Evolutionary conservation across 1,284 basidiomycete species (phyloP).

Genomic region (Phellinidium pouzarii): DNA sequence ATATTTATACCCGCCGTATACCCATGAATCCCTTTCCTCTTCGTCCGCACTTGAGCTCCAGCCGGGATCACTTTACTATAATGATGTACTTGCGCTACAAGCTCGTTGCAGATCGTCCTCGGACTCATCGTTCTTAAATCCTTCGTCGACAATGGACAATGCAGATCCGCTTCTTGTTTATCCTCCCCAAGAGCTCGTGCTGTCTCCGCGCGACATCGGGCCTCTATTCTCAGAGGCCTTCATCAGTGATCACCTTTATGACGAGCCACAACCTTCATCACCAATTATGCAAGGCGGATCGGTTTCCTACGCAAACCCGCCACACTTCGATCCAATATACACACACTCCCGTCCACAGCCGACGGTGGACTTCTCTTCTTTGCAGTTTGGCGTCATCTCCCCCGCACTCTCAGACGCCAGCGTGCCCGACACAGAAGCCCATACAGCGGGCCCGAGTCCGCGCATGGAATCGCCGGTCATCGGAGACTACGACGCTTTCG

Average conservation of each 20-base stretch:
- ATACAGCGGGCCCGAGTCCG: not conserved
- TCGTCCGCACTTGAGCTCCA: not conserved
- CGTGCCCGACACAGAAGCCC: not conserved
- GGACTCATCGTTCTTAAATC: not conserved
- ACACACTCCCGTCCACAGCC: not conserved
- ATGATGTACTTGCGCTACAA: not conserved
- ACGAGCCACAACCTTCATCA: not conserved
- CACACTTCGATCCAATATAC: not conserved
- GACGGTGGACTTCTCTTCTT: conserved; percentile 12
- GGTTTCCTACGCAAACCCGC: not conserved
- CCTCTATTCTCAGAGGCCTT: conserved; percentile 12
- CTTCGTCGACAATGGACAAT: not conserved
- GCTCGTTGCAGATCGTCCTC: not conserved
- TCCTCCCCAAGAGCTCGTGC: conserved; percentile 4
- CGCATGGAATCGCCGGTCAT: conserved; percentile 2
- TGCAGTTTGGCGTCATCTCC: conserved; percentile 11
- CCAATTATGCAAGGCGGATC: not conserved
- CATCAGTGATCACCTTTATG: not conserved
- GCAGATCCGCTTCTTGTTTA: not conserved
- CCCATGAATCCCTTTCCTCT: not conserved
- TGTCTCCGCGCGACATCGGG: conserved; percentile 11
- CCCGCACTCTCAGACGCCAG: conserved; percentile 12
- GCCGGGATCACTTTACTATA: not conserved
- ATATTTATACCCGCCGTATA: conserved; percentile 1
- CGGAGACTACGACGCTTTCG: conserved; percentile 1